Evolutionary conservation across 164 flowering plant species (phyloP).

Genomic region (Piper longum): DNA sequence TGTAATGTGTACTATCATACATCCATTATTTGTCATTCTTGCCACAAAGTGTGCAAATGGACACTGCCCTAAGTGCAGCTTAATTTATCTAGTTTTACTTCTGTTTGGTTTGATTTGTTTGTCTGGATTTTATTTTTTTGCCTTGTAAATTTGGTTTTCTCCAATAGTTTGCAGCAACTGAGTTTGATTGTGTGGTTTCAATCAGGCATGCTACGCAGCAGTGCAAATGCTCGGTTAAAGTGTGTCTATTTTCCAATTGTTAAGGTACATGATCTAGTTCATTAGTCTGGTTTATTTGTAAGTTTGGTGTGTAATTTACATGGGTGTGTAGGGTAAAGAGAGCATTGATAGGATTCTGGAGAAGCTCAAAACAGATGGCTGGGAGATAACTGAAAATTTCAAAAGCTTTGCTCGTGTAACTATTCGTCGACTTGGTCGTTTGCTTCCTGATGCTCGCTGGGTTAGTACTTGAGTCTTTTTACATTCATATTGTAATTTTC

Average conservation of each 20-base stretch:
- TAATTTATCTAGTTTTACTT: no score
- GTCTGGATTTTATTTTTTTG: neutral
- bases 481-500: neutral
- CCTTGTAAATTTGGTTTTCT: neutral
- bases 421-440: slow-evolving; percentile 63
- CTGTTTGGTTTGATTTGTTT: neutral
- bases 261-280: slow-evolving; percentile 25
- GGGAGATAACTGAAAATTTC: slow-evolving; percentile 25
- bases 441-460: slow-evolving; percentile 91
- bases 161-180: slow-evolving; percentile 13
- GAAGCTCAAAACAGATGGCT: slow-evolving; percentile 26
- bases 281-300: neutral
- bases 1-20: no score
- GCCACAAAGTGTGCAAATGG: neutral
- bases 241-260: slow-evolving; percentile 66
- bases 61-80: neutral
- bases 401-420: slow-evolving; percentile 53
- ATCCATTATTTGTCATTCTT: neutral
- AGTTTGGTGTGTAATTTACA: no score
- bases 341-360: slow-evolving; percentile 49
- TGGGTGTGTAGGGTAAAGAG: slow-evolving; percentile 48
- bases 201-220: slow-evolving; percentile 8
- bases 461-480: slow-evolving; percentile 18
- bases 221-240: slow-evolving; percentile 67
- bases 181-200: neutral